Conservation (phyloP, 2,329 filamentous ascomycete genomes). For the Epichloe sp. region DNA sequence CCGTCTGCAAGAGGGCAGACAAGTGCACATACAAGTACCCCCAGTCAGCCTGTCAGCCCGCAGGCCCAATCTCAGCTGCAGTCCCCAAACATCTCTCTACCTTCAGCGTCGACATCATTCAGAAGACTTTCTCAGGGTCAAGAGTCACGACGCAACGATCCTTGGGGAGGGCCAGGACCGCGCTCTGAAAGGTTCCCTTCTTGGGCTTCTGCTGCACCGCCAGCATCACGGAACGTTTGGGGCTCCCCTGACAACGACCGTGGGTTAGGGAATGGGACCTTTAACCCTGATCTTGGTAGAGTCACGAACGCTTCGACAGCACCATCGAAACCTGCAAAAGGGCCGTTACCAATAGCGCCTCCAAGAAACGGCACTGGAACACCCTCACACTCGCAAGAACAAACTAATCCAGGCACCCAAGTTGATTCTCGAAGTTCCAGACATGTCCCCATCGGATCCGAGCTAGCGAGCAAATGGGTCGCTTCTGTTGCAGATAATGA, state of each 20-base stretch:
- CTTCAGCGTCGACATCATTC: constrained; percentile 7
- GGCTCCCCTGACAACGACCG: constrained; percentile 58
- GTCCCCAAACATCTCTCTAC: constrained; percentile 8
- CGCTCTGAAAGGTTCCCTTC: constrained; percentile 35
- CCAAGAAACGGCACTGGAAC: constrained; percentile 12
- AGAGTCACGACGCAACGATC: constrained; percentile 18
- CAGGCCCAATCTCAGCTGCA: constrained; percentile 5
- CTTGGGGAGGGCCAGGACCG: constrained; percentile 26
- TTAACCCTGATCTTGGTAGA: constrained; percentile 47
- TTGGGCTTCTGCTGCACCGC: constrained; percentile 34
- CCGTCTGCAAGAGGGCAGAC: not conserved
- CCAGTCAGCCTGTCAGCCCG: constrained; percentile 1
- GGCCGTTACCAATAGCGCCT: constrained; percentile 33
- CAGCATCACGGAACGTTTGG: constrained; percentile 53
- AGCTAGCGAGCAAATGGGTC: constrained; percentile 29
- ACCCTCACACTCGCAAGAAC: constrained; percentile 11
- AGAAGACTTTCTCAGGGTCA: constrained; percentile 21
- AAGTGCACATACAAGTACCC: not conserved
- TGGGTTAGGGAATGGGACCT: constrained; percentile 66
- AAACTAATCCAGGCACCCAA: constrained; percentile 9
- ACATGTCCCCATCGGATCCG: constrained; percentile 16
- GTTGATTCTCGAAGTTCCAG: constrained; percentile 20
- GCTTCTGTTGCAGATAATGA: constrained; percentile 32
- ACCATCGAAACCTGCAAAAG: constrained; percentile 20
- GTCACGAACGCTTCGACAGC: constrained; percentile 25